Percentiles rank a stretch among this genome's conserved stretches.
Conservation (phyloP, 129 eudicot genomes). For the Gnaphalium uliginosum region DNA sequence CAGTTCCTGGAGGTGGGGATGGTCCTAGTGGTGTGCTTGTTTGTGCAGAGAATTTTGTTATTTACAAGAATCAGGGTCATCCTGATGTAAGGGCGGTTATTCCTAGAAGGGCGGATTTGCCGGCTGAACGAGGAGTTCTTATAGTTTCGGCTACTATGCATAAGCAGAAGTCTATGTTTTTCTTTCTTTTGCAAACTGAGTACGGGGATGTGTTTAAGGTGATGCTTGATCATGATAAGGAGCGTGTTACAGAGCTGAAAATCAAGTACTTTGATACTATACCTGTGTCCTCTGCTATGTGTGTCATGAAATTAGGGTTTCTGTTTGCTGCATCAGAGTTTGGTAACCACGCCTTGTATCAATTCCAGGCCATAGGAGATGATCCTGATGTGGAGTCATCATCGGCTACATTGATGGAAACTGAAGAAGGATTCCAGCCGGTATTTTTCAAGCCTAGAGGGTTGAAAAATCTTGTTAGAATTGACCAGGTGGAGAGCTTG, state of each 20-base stretch:
- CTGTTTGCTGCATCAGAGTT: conserved; percentile 98
- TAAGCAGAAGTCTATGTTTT: conserved; percentile 86
- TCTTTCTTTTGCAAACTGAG: conserved; percentile 92
- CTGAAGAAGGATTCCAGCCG: conserved; percentile 96
- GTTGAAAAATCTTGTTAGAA: conserved; percentile 85
- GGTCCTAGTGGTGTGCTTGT: conserved; percentile 99
- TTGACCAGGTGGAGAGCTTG: conserved; percentile 92
- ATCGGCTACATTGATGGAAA: conserved; percentile 87
- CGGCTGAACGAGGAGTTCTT: conserved; percentile 92
- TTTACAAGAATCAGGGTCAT: conserved; percentile 91
- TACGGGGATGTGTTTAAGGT: conserved; percentile 95
- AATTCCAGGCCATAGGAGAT: conserved; percentile 90
- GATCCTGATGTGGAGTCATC: conserved; percentile 99
- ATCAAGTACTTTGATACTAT: conserved; percentile 96
- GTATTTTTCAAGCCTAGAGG: conserved; percentile 95
- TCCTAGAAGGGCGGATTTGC: conserved; percentile 90
- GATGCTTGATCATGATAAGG: conserved; percentile 81
- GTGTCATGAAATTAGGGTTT: conserved; percentile 88
- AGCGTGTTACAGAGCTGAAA: conserved; percentile 79
- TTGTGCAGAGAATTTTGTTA: conserved; percentile 95
- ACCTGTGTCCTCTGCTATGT: conserved; percentile 85
- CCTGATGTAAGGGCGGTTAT: conserved; percentile 90
- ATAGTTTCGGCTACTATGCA: conserved; percentile 97
- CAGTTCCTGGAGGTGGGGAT: conserved; percentile 99
- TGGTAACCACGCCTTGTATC: conserved; percentile 96